Percentiles rank a stretch among this genome's conserved stretches.
These are phyloP conservation scores for Allomyces macrogynus DNA, from an alignment of 192 early-diverging fungal genomes.

Conservation along the genomic window DNA sequence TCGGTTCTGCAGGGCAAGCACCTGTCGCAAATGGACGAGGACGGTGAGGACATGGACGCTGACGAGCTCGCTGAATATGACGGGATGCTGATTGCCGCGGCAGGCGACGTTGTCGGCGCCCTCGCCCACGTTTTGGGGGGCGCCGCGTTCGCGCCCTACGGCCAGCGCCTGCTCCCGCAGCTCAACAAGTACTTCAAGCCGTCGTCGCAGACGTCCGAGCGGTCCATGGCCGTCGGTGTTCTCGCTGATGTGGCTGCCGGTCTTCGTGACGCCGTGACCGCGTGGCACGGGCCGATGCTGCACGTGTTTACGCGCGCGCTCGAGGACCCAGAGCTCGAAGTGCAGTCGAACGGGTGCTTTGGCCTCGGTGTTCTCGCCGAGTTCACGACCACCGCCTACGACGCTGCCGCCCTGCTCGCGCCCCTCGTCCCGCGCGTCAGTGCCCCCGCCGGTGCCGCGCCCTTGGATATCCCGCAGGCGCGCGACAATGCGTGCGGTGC, in stretches of 20 bases:
- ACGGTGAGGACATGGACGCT: constrained; percentile 1
- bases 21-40: constrained; percentile 9
- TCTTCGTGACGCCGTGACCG: constrained; percentile 3
- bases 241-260: constrained; percentile 5
- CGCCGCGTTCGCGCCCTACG: background rate
- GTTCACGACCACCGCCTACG: background rate
- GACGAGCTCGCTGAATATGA: constrained; percentile 7
- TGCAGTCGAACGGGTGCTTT: constrained; percentile 4
- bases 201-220: constrained; percentile 3
- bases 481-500: constrained; percentile 66
- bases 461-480: constrained; percentile 24
- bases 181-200: constrained; percentile 4
- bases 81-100: constrained; percentile 6
- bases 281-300: constrained; percentile 2
- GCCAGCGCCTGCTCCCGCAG: constrained; percentile 2
- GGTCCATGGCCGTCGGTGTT: constrained; percentile 7
- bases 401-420: no score
- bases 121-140: constrained; percentile 2
- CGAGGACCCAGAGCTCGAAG: constrained; percentile 5
- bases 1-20: constrained; percentile 16
- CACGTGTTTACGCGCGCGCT: constrained; percentile 4
- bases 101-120: constrained; percentile 6
- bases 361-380: constrained; percentile 4
- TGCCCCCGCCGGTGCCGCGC: constrained; percentile 34
- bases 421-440: no score